A percentile compares a stretch with the other conserved stretches of the same genome.
phyloP scores from a whole-genome alignment of 2,329 filamentous ascomycete genomes.

The Diaporthe amygdali region DNA sequence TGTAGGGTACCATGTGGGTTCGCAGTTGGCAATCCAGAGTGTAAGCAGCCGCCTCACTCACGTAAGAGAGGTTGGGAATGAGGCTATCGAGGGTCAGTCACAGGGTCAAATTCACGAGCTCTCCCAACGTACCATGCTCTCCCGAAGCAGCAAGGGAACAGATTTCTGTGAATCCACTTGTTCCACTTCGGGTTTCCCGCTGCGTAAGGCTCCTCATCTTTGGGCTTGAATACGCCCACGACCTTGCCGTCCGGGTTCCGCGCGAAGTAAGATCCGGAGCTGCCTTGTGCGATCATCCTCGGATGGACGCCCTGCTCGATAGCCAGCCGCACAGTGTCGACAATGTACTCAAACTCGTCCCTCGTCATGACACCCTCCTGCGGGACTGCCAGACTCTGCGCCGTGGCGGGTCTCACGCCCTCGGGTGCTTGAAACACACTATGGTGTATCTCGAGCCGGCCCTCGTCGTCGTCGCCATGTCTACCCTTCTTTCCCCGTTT shows the following conservation, averaged over 20 bases:
- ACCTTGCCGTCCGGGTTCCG: constrained; percentile 90
- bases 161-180: constrained; percentile 97
- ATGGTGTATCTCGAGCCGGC: constrained; percentile 93
- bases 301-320: constrained; percentile 93
- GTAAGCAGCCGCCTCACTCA: constrained; percentile 96
- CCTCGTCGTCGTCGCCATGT: constrained; percentile 69
- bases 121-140: constrained; percentile 71
- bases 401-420: constrained; percentile 79
- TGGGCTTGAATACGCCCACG: constrained; percentile 97
- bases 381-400: constrained; percentile 71
- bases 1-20: constrained; percentile 94
- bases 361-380: constrained; percentile 74
- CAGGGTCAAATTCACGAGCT: background rate
- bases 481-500: constrained; percentile 78
- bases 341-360: constrained; percentile 82
- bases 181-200: constrained; percentile 99
- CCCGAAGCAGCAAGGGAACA: constrained; percentile 97
- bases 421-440: constrained; percentile 96
- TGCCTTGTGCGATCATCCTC: constrained; percentile 95
- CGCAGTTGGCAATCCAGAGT: constrained; percentile 89
- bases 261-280: constrained; percentile 97
- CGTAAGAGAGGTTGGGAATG: constrained; percentile 96
- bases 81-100: constrained; percentile 53
- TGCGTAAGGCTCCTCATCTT: constrained; percentile 98
- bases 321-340: constrained; percentile 87